Conservation (phyloP, 75 land plant genomes). For the Cupressus sempervirens region DNA sequence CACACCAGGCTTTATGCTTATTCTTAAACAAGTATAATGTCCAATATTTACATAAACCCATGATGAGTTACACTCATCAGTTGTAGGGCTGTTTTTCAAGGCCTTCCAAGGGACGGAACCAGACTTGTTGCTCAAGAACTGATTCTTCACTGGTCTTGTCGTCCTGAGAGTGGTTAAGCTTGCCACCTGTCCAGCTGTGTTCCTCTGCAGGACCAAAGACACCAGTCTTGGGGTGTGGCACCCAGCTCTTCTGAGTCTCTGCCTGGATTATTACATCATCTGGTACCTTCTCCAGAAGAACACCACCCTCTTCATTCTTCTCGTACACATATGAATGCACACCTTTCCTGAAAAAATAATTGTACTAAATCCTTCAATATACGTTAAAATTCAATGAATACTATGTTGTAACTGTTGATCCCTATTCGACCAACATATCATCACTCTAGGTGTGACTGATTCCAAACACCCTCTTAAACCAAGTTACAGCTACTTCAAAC, state of each 20-base stretch:
- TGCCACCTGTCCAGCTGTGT: neutral
- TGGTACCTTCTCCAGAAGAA: slow-evolving; percentile 32
- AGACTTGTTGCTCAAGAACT: slow-evolving; percentile 29
- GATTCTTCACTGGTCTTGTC: slow-evolving; percentile 4
- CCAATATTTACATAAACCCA: neutral
- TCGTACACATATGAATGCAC: slow-evolving; percentile 27
- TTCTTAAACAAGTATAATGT: neutral
- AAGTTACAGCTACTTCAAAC: too few relatives aligned
- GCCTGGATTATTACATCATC: slow-evolving; percentile 31
- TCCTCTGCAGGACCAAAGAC: slow-evolving; percentile 45
- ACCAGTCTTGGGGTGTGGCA: slow-evolving; percentile 51
- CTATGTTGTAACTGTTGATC: too few relatives aligned
- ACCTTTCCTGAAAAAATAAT: slow-evolving; percentile 11
- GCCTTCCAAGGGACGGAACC: slow-evolving; percentile 45
- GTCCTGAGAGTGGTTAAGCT: neutral
- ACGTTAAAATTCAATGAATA: too few relatives aligned
- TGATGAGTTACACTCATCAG: neutral
- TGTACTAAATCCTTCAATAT: too few relatives aligned
- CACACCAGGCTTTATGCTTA: neutral
- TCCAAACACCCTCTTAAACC: too few relatives aligned
- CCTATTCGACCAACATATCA: too few relatives aligned
- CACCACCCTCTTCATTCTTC: slow-evolving; percentile 49
- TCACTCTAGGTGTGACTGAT: too few relatives aligned
- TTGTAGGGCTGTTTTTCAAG: slow-evolving; percentile 9
- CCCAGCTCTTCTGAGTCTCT: slow-evolving; percentile 46